Base-by-base conservation (phyloP, 108 stramenopile genomes). In the Cyclostephanos tholiformis region DNA sequence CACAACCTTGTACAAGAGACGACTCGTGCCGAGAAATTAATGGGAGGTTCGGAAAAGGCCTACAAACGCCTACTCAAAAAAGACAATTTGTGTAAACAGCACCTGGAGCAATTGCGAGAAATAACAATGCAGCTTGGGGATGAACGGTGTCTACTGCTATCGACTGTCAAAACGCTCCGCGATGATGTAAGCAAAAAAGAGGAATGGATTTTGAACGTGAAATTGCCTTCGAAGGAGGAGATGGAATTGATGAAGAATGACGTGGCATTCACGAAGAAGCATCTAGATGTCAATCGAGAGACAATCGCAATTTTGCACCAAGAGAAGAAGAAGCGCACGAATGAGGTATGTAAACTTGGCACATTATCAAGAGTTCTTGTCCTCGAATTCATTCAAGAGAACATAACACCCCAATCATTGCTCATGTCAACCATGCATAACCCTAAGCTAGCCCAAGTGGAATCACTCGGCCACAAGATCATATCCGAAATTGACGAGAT, bases 181-280 rank as follows among this genome's bases (percentile, higher is more conserved):
- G 12, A 39, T 63, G 76, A 77, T 51, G 36, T 77, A 9, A 58
- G 67, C 22, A 64, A 70, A 38, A 69, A 19, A 27, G 27, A 30
- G 8, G 67, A 26, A 8, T 26, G 16, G 29, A 26, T 51, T 22
- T 49, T n/a, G 36, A 27, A 62, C 26, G 29, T 63, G 60, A 20
- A 39, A 48, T 48, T 76, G 35, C 75, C 75, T 63, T 69, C 75
- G 46, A 62, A 69, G 52, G 67, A 63, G 3, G 75, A 76, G 52
- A 32, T 76, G 23, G 52, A 69, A 10, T 43, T 76, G 30, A 68
- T 76, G 67, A 51, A 63, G 39, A 26, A 69, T 19, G 75, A 76
- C 35, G 67, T 76, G 22, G 39, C 48, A 11, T 76, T 76, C 75
- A 69, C 58, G 10, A 25, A 20, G 0, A 69, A 55, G 41, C 67